Evolutionary conservation across 208 protist species (phyloP).

Genomic region (Tritrichomonas foetus): DNA sequence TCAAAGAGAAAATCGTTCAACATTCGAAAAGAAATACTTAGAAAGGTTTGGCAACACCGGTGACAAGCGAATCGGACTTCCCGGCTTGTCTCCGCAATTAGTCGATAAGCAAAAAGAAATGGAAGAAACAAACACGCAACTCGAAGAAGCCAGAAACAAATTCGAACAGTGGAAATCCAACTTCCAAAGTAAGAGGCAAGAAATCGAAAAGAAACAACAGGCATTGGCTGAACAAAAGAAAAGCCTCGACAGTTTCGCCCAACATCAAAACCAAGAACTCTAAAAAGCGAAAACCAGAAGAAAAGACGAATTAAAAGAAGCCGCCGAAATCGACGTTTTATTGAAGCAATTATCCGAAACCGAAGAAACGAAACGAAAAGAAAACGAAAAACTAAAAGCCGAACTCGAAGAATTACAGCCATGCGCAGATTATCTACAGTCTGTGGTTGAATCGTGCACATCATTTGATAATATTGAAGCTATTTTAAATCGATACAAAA

Average conservation of each 20-base stretch:
- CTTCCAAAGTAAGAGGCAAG: background rate
- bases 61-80: background rate
- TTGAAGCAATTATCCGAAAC: background rate
- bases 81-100: background rate
- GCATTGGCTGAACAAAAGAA: background rate
- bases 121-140: background rate
- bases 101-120: background rate
- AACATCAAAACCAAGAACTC: conserved; percentile 1
- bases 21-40: background rate
- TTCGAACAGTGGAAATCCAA: conserved; percentile 18
- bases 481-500: background rate
- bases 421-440: conserved; percentile 10
- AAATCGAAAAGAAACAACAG: background rate
- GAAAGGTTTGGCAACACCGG: background rate
- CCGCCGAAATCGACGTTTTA: background rate
- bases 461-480: background rate
- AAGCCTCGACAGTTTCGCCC: background rate
- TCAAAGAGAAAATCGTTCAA: background rate
- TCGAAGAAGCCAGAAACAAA: background rate
- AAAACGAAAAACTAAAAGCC: background rate
- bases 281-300: background rate
- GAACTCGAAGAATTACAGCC: background rate
- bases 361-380: background rate
- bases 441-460: background rate
- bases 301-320: background rate